phyloP scores from a whole-genome alignment of 2,329 filamentous ascomycete species.

The Calonectria pteridis region DNA sequence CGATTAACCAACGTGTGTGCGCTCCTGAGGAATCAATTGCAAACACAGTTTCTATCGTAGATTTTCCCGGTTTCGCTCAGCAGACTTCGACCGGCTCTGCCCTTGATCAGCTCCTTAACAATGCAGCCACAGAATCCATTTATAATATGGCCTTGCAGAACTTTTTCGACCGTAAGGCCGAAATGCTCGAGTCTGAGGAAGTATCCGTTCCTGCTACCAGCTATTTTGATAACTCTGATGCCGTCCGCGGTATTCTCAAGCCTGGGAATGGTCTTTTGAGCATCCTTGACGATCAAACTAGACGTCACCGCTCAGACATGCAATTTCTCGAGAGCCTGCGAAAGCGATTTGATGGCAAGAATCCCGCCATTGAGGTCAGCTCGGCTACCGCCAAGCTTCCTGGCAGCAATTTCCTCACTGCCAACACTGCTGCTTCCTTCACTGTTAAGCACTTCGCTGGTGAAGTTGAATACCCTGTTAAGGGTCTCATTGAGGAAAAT shows the following conservation, averaged over 20 bases:
- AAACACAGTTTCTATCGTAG: conserved; percentile 94
- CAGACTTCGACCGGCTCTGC: conserved; percentile 85
- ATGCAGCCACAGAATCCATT: conserved; percentile 90
- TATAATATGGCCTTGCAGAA: conserved; percentile 95
- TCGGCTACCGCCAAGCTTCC: conserved; percentile 81
- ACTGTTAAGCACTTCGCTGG: conserved; percentile 96
- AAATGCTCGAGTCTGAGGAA: conserved; percentile 94
- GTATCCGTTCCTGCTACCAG: conserved; percentile 90
- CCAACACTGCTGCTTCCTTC: conserved; percentile 84
- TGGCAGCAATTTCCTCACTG: conserved; percentile 90
- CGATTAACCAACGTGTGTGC: conserved; percentile 89
- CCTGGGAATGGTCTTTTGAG: conserved; percentile 91
- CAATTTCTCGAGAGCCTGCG: conserved; percentile 92
- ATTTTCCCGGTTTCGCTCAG: conserved; percentile 96
- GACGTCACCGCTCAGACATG: conserved; percentile 86
- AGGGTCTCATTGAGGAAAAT: conserved; percentile 92
- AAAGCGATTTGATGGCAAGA: conserved; percentile 95
- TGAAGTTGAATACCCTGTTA: conserved; percentile 93
- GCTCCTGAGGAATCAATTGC: conserved; percentile 88
- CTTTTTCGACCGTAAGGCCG: conserved; percentile 95
- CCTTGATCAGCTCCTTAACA: conserved; percentile 93
- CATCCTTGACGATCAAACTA: conserved; percentile 96
- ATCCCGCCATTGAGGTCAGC: conserved; percentile 86
- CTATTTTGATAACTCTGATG: conserved; percentile 98
- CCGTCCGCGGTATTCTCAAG: conserved; percentile 91